Evolutionary conservation across 1,139 yeast species (phyloP), one percentile per base, ranked within the genome.

Genomic region (Saccharomyces uvarum): DNA sequence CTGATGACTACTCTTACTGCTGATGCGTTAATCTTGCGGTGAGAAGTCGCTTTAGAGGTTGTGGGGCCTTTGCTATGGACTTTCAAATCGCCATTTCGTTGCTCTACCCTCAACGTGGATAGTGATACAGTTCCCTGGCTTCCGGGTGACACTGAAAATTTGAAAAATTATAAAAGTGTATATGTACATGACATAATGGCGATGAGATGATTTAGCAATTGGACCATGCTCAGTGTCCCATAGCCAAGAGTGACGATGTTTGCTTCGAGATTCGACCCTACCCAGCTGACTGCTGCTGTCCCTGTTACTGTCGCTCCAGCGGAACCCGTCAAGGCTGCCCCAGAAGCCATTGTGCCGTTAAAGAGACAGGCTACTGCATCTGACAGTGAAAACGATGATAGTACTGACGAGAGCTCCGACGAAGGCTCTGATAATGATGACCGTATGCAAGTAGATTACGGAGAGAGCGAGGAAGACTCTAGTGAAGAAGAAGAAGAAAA

Each of bases 241-340:
- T 38, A 19, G 21, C 44, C 44, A 5, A 16, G 7, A 19, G 44
- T 9, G 26, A 44, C 26, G 31, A 82, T 83, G 88, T 83, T 83
- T 73, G 87, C 86, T 28, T 78, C 79, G 29, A 73, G 88, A 64
- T 82, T 77, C 64, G 87, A 82, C 62, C 87, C 87, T 29, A 64
- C 69, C n/a, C 70, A 67, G 24, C 56, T 62, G 21, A 19, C 13
- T 16, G n/a, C 24, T 19, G 21, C 44, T 33, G 48, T 5, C 2
- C 41, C n/a, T 1, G 31, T n/a, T 5, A 16, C 31, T 27, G 27
- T n/a, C 6, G 31, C 48, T 9, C 31, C 31, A 42, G 16, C 49
- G 19, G n/a, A 19, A 19, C 9, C 26, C n/a, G 24, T 38, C 24
- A 53, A 28, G 51, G 33, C n/a, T 33, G 49, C 33, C 33, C 32